Conservation (phyloP, 805 yeast genomes). For the Ascoidea asiatica region DNA sequence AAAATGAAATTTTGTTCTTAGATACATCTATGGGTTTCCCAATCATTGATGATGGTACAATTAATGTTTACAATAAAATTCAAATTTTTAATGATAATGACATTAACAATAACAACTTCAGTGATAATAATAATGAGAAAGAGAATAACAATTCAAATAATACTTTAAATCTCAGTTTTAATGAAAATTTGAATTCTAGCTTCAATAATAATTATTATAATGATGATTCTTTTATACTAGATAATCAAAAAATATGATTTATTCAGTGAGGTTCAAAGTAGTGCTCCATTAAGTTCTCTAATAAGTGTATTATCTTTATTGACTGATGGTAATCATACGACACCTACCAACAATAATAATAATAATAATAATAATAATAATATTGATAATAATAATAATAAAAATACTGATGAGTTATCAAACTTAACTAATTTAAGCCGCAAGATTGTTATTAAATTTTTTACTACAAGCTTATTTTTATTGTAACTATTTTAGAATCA, state of each 20-base stretch:
- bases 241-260: slow-evolving; percentile 56
- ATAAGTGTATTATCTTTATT: slow-evolving; percentile 70
- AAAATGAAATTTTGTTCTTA: slow-evolving; percentile 62
- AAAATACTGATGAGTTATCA: too few relatives aligned
- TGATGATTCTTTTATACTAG: slow-evolving; percentile 32
- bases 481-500: too few relatives aligned
- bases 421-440: too few relatives aligned
- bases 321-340: slow-evolving; percentile 27
- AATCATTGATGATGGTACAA: slow-evolving; percentile 83
- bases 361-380: too few relatives aligned
- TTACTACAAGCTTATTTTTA: too few relatives aligned
- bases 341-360: too few relatives aligned
- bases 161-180: slow-evolving; percentile 15
- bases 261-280: slow-evolving; percentile 68
- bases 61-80: slow-evolving; percentile 61
- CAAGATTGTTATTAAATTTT: too few relatives aligned
- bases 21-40: slow-evolving; percentile 76
- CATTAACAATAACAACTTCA: slow-evolving; percentile 9
- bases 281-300: slow-evolving; percentile 75
- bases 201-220: too few relatives aligned
- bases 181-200: slow-evolving; percentile 19
- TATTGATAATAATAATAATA: slow-evolving; percentile 71
- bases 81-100: slow-evolving; percentile 13
- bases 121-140: not conserved
- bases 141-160: slow-evolving; percentile 7